A percentile compares a stretch with the other conserved stretches of the same genome.
phyloP scores from a whole-genome alignment of 257 asterid genomes.

The Solanum etuberosum region DNA sequence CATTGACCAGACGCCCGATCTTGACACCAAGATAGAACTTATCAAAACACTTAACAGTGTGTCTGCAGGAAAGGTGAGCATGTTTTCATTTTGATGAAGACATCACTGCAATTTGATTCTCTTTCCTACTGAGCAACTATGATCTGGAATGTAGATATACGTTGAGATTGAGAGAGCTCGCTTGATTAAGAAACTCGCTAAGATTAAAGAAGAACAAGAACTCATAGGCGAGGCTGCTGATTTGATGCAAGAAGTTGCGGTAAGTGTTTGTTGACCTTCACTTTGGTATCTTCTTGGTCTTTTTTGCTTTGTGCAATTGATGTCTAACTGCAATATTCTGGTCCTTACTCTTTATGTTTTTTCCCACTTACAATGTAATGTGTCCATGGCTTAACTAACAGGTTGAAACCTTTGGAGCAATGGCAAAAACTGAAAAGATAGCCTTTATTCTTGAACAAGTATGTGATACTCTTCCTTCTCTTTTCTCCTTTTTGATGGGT shows the following conservation, averaged over 20 bases:
- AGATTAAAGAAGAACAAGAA: conserved; percentile 88
- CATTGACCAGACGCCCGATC: conserved; percentile 92
- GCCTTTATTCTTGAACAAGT: conserved; percentile 98
- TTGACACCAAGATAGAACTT: conserved; percentile 78
- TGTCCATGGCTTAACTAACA: conserved; percentile 6
- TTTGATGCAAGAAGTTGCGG: conserved; percentile 99
- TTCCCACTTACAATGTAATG: neutral
- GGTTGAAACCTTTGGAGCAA: conserved; percentile 98
- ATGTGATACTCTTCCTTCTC: conserved; percentile 11
- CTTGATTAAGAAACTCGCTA: conserved; percentile 84
- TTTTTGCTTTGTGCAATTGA: neutral
- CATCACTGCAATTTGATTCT: neutral
- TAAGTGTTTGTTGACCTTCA: conserved; percentile 20
- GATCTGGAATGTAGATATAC: conserved; percentile 44
- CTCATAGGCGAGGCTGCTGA: conserved; percentile 91
- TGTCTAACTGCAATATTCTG: neutral
- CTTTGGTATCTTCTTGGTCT: neutral
- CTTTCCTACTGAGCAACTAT: neutral
- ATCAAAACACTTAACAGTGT: conserved; percentile 83
- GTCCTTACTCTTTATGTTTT: neutral
- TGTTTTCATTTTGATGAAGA: neutral
- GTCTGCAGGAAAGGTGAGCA: conserved; percentile 88
- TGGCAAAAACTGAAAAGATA: conserved; percentile 98
- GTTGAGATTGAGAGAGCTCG: conserved; percentile 99
- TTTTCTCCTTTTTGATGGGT: neutral